Conservation (phyloP, 768 basidiomycete genomes). For the Glaciozyma antarctica region DNA sequence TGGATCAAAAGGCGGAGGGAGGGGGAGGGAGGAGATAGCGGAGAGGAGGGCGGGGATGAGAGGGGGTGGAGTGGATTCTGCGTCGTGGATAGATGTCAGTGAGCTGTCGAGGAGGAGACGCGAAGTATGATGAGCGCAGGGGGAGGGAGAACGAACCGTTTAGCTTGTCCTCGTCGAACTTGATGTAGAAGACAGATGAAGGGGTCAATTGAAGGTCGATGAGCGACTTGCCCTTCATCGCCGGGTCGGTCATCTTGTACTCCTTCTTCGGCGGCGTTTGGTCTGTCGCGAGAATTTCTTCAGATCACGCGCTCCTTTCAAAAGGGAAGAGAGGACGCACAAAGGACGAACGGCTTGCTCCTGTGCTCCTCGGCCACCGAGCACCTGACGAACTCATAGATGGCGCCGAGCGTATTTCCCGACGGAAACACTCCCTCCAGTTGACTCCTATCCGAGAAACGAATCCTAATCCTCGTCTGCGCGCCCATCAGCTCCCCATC, state of each 20-base stretch:
- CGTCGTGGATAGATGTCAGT: neutral
- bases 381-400: slow-evolving; percentile 73
- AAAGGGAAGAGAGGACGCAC: slow-evolving; percentile 45
- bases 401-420: slow-evolving; percentile 63
- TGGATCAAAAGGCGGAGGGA: slow-evolving; percentile 45
- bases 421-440: slow-evolving; percentile 72
- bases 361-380: slow-evolving; percentile 65
- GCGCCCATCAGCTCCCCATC: neutral
- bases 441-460: slow-evolving; percentile 69
- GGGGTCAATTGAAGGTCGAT: slow-evolving; percentile 66
- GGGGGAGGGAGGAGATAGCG: slow-evolving; percentile 58
- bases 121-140: no score
- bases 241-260: slow-evolving; percentile 66
- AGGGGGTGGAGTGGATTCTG: slow-evolving; percentile 58
- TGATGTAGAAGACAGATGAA: slow-evolving; percentile 63
- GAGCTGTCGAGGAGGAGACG: neutral
- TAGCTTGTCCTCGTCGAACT: slow-evolving; percentile 52
- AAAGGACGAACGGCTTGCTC: slow-evolving; percentile 71
- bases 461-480: slow-evolving; percentile 71
- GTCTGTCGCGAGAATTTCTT: slow-evolving; percentile 44
- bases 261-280: slow-evolving; percentile 75
- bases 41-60: slow-evolving; percentile 51
- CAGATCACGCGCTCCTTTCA: no score
- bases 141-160: slow-evolving; percentile 23
- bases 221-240: slow-evolving; percentile 59